Percentiles rank a stretch among this genome's conserved stretches.
These are phyloP conservation scores for Didymella keratinophila DNA, from an alignment of 2,329 filamentous ascomycete species.

Conservation along the genomic window DNA sequence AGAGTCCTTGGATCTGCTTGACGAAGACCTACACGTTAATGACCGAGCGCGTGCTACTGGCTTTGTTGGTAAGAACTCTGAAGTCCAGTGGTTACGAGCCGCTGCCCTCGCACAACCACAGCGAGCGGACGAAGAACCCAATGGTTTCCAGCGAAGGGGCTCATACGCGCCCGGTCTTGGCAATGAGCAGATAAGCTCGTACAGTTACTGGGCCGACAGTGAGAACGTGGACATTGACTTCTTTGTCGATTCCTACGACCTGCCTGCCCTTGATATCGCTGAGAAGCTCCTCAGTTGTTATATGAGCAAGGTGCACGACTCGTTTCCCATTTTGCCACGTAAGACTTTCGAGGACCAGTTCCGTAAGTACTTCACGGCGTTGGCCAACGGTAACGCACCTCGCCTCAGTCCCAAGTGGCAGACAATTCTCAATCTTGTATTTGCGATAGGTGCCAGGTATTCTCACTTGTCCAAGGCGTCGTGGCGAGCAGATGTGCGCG, in stretches of 20 bases:
- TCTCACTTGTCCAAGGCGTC: constrained; percentile 44
- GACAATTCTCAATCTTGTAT: constrained; percentile 53
- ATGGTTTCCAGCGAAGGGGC: constrained; percentile 11
- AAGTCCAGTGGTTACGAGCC: constrained; percentile 44
- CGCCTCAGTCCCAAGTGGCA: constrained; percentile 45
- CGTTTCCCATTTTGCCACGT: constrained; percentile 50
- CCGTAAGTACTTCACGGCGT: constrained; percentile 39
- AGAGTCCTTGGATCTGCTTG: constrained; percentile 34
- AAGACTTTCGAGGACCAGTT: constrained; percentile 47
- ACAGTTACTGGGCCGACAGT: constrained; percentile 47
- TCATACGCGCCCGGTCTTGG: constrained; percentile 13
- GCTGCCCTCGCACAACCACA: constrained; percentile 34
- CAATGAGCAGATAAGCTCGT: constrained; percentile 41
- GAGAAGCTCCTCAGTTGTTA: constrained; percentile 49
- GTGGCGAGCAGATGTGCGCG: constrained; percentile 37
- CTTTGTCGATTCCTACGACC: constrained; percentile 41
- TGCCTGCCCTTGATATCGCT: constrained; percentile 44
- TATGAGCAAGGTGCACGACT: constrained; percentile 50
- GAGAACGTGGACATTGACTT: constrained; percentile 35
- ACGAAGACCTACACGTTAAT: constrained; percentile 40
- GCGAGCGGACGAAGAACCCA: constrained; percentile 22
- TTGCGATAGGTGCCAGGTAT: constrained; percentile 54
- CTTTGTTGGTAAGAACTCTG: constrained; percentile 46
- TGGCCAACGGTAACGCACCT: constrained; percentile 29
- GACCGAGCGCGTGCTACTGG: constrained; percentile 41